Evolutionary conservation across 2,329 filamentous ascomycete species (phyloP), one percentile per base, ranked within the genome.

Genomic region (Botrytis aclada): DNA sequence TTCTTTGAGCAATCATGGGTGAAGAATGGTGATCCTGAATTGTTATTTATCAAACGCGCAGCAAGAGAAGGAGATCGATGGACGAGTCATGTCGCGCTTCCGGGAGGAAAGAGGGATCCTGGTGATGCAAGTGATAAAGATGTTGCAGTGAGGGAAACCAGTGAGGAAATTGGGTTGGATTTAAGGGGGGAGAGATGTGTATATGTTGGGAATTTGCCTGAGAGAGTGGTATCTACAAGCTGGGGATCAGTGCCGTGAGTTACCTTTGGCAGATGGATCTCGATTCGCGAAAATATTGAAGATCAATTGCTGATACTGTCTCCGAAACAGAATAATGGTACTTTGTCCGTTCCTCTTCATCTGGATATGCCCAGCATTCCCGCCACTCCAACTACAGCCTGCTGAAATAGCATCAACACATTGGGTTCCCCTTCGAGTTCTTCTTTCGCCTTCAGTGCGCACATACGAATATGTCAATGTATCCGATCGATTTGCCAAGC

Each of bases 1-100:
- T 92, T 92, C 82, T 92, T 92, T 79, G 82, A 83, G 2, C 88
- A 90, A 77, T 80, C 85, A 25, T 93, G 90, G 90, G 89, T 91
- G 10, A 85, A 87, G 75, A 82, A 90, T 79, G 90, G 90, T 37
- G 88, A 90, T 74, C 88, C 90, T 0, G 90, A 93, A 80, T 83
- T 90, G n/a, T 84, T 92, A 5, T 92, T 92, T 80, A 93, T 93
- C 80, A 93, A 92, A 79, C 84, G 90, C 63, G 88, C 90, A 4
- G 86, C 89, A 6, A 84, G 90, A 54, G 84, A 86, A 71, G 89
- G 90, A 12, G 90, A 93, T 80, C 84, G 89, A 73, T 93, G 90
- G 90, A 91, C 89, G 1, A 87, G 88, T 4, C 90, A 93, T 82
- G 87, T 92, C 72, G 90, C 90, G 0, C 81, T 92, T 6, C 90